Conservation (phyloP, 2,329 filamentous ascomycete genomes). For the Xylariaceae sp. region DNA sequence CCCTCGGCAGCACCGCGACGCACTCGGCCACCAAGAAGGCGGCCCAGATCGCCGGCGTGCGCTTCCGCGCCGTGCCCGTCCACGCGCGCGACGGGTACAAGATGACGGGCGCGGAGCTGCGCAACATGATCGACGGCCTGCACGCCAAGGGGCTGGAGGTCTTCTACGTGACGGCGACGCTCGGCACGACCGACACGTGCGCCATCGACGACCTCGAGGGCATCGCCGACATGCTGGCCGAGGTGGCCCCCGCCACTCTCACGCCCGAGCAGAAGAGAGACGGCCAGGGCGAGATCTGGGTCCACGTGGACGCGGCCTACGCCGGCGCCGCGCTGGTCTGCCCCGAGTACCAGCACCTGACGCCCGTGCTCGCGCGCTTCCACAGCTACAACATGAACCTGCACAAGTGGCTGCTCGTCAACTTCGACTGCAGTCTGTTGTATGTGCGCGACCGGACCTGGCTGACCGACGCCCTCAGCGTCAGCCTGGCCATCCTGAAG, state of each 20-base stretch:
- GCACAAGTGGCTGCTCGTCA: conserved; percentile 95
- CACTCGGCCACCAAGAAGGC: conserved; percentile 86
- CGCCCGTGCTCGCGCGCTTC: conserved; percentile 55
- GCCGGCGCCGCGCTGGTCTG: conserved; percentile 80
- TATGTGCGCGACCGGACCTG: conserved; percentile 71
- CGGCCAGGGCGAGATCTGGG: conserved; percentile 61
- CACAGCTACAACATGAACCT: conserved; percentile 94
- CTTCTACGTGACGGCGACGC: conserved; percentile 77
- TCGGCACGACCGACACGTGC: conserved; percentile 86
- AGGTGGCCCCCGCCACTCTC: conserved; percentile 21
- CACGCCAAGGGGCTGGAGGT: conserved; percentile 68
- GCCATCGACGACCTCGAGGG: conserved; percentile 75
- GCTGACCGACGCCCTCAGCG: conserved; percentile 68
- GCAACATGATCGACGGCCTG: conserved; percentile 57
- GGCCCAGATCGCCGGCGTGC: conserved; percentile 78
- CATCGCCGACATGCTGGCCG: conserved; percentile 50
- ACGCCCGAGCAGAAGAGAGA: conserved; percentile 11
- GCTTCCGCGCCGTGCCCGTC: conserved; percentile 66
- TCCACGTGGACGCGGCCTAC: conserved; percentile 91
- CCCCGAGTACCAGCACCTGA: conserved; percentile 69
- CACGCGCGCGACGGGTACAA: conserved; percentile 58
- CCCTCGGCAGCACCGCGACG: conserved; percentile 70
- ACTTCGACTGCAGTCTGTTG: conserved; percentile 80
- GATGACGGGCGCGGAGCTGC: conserved; percentile 61
- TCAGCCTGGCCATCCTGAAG: conserved; percentile 66